These are phyloP conservation scores for Paragyromitra xinjiangensis DNA, from an alignment of 495 filamentous ascomycete species.

Conservation along the genomic window DNA sequence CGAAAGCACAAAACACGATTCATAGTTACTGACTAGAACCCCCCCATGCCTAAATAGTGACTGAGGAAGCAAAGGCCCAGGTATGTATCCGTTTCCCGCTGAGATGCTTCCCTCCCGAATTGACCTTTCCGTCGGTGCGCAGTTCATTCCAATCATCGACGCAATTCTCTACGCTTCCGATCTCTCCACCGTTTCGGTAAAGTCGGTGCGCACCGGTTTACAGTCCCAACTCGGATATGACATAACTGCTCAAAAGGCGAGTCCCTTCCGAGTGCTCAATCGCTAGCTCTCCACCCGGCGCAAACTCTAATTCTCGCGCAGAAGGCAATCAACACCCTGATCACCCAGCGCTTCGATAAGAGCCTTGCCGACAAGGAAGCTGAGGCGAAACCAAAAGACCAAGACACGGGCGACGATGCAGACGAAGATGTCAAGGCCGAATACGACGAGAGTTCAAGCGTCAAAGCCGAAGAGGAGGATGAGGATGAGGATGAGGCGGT, in stretches of 20 bases:
- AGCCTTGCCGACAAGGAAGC: constrained; percentile 63
- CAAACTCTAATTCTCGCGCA: constrained; percentile 58
- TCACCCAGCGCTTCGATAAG: constrained; percentile 89
- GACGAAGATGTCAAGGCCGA: constrained; percentile 70
- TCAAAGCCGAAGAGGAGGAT: constrained; percentile 17
- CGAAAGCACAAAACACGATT: background rate
- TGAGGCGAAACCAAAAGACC: constrained; percentile 54
- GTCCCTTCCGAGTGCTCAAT: constrained; percentile 43
- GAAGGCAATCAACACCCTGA: constrained; percentile 82
- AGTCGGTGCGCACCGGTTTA: constrained; percentile 87
- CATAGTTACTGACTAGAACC: constrained; percentile 29
- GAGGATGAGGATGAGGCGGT: constrained; percentile 29
- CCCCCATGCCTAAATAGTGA: constrained; percentile 27
- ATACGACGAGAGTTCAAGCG: constrained; percentile 59
- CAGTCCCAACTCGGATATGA: constrained; percentile 76
- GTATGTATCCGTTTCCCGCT: constrained; percentile 18
- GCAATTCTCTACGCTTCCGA: constrained; percentile 83
- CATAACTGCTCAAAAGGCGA: constrained; percentile 84
- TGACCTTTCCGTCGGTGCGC: constrained; percentile 50
- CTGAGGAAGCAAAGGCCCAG: constrained; percentile 30
- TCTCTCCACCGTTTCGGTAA: constrained; percentile 88
- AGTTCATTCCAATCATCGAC: constrained; percentile 88
- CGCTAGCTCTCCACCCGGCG: constrained; percentile 7
- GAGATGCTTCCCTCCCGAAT: background rate
- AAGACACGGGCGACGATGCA: constrained; percentile 59